Evolutionary conservation across 257 asterid genomes (phyloP).

Genomic region (Solanum habrochaites): DNA sequence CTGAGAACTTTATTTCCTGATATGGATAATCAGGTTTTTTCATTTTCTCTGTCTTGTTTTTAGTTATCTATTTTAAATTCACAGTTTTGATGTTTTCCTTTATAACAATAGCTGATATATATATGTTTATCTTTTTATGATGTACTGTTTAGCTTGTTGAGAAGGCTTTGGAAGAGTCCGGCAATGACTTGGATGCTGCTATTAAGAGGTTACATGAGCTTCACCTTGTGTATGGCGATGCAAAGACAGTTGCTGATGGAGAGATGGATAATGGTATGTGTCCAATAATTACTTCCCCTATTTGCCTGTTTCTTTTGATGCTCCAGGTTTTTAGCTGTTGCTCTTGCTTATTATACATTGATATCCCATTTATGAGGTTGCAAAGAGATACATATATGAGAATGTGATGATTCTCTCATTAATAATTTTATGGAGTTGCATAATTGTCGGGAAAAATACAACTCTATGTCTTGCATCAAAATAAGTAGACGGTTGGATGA

Average conservation of each 20-base stretch:
- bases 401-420: background rate
- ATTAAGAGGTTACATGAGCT: constrained; percentile 42
- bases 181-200: constrained; percentile 48
- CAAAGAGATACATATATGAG: background rate
- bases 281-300: background rate
- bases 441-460: background rate
- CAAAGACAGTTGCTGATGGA: constrained; percentile 19
- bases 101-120: background rate
- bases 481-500: background rate
- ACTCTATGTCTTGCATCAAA: background rate
- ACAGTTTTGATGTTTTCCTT: background rate
- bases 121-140: too few species aligned
- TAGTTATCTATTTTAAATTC: background rate
- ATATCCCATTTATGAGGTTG: background rate
- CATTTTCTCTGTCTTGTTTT: background rate
- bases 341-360: background rate
- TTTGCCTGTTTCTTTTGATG: background rate
- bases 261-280: constrained; percentile 29
- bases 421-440: background rate
- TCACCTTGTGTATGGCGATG: constrained; percentile 20
- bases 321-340: background rate
- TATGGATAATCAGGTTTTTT: constrained; percentile 43
- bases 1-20: constrained; percentile 50
- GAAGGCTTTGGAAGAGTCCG: constrained; percentile 44
- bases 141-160: constrained; percentile 39